Conservation (phyloP, 1,284 basidiomycete species). For the Apiotrichum mycotoxinovorans region DNA sequence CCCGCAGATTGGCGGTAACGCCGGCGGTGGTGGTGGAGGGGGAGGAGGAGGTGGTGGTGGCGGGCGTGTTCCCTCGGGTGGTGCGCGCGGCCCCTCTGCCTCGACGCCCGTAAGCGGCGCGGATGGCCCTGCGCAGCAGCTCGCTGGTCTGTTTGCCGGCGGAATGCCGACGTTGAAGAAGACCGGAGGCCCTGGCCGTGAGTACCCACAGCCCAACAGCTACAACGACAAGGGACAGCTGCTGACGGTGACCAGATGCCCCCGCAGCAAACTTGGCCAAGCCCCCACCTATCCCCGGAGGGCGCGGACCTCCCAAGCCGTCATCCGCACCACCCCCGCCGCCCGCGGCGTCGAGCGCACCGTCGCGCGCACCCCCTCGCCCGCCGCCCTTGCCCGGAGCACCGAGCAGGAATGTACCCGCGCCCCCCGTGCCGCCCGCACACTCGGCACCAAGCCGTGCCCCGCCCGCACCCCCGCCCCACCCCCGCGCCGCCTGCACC, state of each 20-base stretch:
- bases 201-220: not conserved
- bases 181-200: constrained; percentile 59
- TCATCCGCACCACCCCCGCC: constrained; percentile 50
- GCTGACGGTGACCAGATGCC: constrained; percentile 12
- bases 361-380: constrained; percentile 19
- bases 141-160: constrained; percentile 80
- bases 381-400: constrained; percentile 6
- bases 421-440: constrained; percentile 4
- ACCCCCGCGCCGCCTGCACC: constrained; percentile 13
- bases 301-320: constrained; percentile 60
- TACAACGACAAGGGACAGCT: not conserved
- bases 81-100: constrained; percentile 16
- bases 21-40: constrained; percentile 51
- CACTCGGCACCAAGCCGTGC: constrained; percentile 1
- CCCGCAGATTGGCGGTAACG: constrained; percentile 57
- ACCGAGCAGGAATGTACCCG: not conserved
- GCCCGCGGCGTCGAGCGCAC: constrained; percentile 16
- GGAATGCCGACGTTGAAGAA: constrained; percentile 86
- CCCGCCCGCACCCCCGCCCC: constrained; percentile 20
- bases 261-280: constrained; percentile 23
- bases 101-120: constrained; percentile 20
- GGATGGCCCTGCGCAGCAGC: constrained; percentile 58
- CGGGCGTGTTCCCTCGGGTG: constrained; percentile 22
- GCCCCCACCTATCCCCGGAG: constrained; percentile 24
- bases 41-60: constrained; percentile 53